phyloP scores from a whole-genome alignment of 164 flowering plant species.

The Cinnamomum chago region DNA sequence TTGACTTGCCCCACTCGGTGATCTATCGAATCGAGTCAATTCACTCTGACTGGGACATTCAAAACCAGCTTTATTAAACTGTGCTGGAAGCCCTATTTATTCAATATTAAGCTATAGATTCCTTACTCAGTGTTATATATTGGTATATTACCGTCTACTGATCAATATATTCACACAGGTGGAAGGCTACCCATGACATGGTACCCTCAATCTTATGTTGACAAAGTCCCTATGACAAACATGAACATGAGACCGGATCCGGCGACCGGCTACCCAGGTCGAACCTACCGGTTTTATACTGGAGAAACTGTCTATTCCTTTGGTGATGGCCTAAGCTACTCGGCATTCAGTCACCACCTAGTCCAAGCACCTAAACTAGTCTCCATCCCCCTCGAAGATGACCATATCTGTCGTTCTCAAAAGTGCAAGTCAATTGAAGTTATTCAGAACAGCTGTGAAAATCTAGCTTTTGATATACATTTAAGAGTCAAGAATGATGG shows the following conservation, averaged over 20 bases:
- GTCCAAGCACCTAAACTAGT: conserved; percentile 58
- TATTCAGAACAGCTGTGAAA: conserved; percentile 36
- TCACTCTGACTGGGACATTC: too few relatives aligned
- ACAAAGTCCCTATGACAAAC: conserved; percentile 85
- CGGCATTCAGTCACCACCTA: conserved; percentile 50
- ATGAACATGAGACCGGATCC: conserved; percentile 97
- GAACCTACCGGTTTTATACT: conserved; percentile 84
- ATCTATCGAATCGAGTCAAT: too few relatives aligned
- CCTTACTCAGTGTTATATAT: too few relatives aligned
- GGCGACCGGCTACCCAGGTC: conserved; percentile 77
- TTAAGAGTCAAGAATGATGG: conserved; percentile 63
- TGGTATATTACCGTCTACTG: too few relatives aligned
- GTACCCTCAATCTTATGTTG: conserved; percentile 84
- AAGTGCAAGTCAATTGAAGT: conserved; percentile 60
- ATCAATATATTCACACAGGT: conserved; percentile 34
- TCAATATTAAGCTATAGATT: too few relatives aligned
- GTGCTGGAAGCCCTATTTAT: too few relatives aligned
- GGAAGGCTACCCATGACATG: conserved; percentile 97
- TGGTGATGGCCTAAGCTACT: conserved; percentile 88
- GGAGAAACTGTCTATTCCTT: conserved; percentile 69
- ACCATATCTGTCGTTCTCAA: conserved; percentile 54
- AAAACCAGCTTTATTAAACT: too few relatives aligned
- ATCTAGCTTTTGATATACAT: conserved; percentile 55
- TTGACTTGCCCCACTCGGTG: too few relatives aligned
- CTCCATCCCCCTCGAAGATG: conserved; percentile 54